phyloP scores from a whole-genome alignment of 2,329 filamentous ascomycete genomes.

The Aspergillus sp. region DNA sequence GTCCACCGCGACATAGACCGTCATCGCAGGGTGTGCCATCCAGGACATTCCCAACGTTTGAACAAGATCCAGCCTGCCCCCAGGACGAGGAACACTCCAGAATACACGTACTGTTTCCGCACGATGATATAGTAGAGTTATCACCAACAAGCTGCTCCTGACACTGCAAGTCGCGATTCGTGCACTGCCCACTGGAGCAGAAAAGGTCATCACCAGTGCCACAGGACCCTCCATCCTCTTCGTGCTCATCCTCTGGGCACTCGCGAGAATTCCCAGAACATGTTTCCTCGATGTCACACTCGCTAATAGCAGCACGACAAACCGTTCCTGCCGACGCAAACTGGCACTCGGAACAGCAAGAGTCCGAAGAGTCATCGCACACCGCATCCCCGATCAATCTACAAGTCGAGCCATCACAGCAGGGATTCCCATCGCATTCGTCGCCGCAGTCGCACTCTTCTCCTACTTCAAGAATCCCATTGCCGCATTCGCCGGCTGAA shows the following conservation, averaged over 20 bases:
- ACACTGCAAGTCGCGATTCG: constrained; percentile 14
- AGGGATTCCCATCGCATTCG: constrained; percentile 23
- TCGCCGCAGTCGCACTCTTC: constrained; percentile 89
- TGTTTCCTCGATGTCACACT: constrained; percentile 12
- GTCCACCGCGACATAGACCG: background rate
- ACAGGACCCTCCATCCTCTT: constrained; percentile 8
- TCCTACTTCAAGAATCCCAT: constrained; percentile 84
- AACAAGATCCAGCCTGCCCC: background rate
- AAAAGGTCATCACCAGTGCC: background rate
- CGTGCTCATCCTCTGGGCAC: constrained; percentile 10
- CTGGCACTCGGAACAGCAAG: constrained; percentile 13
- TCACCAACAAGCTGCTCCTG: background rate
- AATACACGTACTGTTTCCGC: constrained; percentile 3
- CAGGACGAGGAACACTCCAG: constrained; percentile 5
- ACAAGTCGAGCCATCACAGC: constrained; percentile 22
- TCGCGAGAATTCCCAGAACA: constrained; percentile 6
- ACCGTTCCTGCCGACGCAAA: constrained; percentile 5
- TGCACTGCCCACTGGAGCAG: constrained; percentile 15
- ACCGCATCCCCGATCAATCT: constrained; percentile 12
- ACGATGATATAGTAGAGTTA: constrained; percentile 4
- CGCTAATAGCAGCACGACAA: constrained; percentile 3
- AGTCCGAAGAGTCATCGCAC: constrained; percentile 11
- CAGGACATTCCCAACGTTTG: background rate
- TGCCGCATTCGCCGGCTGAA: constrained; percentile 61
- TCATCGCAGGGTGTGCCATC: constrained; percentile 12